phyloP scores from a whole-genome alignment of 1,284 basidiomycete genomes.

The Leccinum laetum region DNA sequence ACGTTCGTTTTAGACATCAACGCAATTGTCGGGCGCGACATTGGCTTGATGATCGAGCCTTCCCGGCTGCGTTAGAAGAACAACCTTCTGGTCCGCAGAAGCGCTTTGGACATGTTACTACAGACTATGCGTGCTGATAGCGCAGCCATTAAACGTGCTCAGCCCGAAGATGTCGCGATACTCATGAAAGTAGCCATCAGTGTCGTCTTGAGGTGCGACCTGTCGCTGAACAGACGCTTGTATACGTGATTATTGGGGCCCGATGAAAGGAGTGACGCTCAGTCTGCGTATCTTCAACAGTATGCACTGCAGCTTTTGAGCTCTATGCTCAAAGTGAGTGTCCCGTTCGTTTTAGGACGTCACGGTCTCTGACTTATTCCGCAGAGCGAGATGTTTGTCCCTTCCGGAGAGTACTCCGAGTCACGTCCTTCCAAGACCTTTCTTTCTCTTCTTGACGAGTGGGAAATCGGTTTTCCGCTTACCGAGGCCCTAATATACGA shows the following conservation, averaged over 20 bases:
- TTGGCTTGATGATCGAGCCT: conserved; percentile 93
- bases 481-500: conserved; percentile 83
- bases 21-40: conserved; percentile 80
- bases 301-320: conserved; percentile 72
- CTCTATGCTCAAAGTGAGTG: conserved; percentile 62
- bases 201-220: conserved; percentile 89
- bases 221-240: conserved; percentile 90
- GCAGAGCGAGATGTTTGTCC: conserved; percentile 74
- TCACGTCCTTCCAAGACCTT: conserved; percentile 95
- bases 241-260: conserved; percentile 93
- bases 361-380: conserved; percentile 27
- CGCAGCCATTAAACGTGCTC: conserved; percentile 62
- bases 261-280: conserved; percentile 73
- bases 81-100: conserved; percentile 83
- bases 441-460: conserved; percentile 94
- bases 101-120: conserved; percentile 79
- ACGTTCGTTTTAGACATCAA: conserved; percentile 56
- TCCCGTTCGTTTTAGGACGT: neutral
- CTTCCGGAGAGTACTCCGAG: conserved; percentile 69
- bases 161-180: conserved; percentile 66
- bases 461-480: conserved; percentile 88
- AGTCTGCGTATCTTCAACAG: conserved; percentile 68
- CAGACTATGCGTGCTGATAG: conserved; percentile 78
- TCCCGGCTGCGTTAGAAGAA: conserved; percentile 90
- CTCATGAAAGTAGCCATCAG: conserved; percentile 78